Base-by-base conservation (phyloP, 495 filamentous ascomycete genomes). In the Aspergillus conjunctus region DNA sequence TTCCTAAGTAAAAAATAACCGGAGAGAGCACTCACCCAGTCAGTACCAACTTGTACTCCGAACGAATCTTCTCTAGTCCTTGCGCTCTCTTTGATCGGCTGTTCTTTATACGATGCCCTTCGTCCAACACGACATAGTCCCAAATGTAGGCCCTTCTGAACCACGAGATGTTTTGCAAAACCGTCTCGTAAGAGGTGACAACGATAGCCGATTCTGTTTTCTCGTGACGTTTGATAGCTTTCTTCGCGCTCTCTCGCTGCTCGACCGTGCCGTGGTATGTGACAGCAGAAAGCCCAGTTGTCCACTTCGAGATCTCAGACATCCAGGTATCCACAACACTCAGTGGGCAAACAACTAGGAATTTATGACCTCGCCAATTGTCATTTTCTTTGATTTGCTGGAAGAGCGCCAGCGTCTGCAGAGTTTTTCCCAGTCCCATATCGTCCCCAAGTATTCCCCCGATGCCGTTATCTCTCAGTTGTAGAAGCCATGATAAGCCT, bases 361-460 rank as follows among this genome's bases (percentile, higher is more conserved):
- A 84, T 11, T 81, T 75, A 20, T 69, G 65, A 5, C 56, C 50
- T 5, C 63, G 53, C 0, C 43, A 31, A 8, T 66, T 46, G 14
- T 71, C 64, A 12, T 60, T 62, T 51, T 84, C 76, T 32, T 73
- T 78, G 1, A 85, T 58, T 48, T 79, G 73, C 52, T 83, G 81
- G 37, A 87, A 82, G 0, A 87, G 72, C 2, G 85, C 77, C 0
- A 88, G 73, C 0, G 82, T 84, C 61, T 88, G 85, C 0, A 87
- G 61, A 0, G 84, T 88, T 63, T 87, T 87, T 17, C 84, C 85
- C 0, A 87, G 73, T n/a, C 85, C 85, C 85, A 87, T 87, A 48
- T 87, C 85, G 49, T 87, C 85, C 5, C 77, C 85, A 1, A 87
- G 73, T 17, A 87, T 83, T 11, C 77, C 79, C 4, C 82, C 80